phyloP scores from a whole-genome alignment of 2,329 filamentous ascomycete species.

The Curvularia verruculosa region DNA sequence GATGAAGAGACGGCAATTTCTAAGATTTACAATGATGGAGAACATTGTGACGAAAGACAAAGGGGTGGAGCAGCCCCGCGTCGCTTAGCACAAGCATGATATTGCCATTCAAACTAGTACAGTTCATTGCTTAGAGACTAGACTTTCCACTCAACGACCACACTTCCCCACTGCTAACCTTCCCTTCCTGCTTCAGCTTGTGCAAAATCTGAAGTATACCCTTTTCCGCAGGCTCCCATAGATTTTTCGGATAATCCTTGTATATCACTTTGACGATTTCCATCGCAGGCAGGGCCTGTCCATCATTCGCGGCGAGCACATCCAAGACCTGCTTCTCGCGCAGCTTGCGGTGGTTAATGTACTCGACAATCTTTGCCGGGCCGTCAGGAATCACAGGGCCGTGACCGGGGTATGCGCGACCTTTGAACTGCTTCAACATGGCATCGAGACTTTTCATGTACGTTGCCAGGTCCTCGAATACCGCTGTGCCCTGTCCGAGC shows the following conservation, averaged over 20 bases:
- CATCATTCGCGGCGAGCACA: constrained; percentile 40
- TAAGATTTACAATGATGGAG: too few species aligned
- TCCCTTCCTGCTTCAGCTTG: constrained; percentile 79
- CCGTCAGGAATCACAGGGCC: constrained; percentile 79
- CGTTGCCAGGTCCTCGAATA: constrained; percentile 75
- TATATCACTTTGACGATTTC: constrained; percentile 92
- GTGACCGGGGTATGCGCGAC: constrained; percentile 85
- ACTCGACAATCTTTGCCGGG: constrained; percentile 74
- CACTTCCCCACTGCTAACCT: constrained; percentile 55
- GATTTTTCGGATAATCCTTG: constrained; percentile 72
- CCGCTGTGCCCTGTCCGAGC: constrained; percentile 82
- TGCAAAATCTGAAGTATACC: constrained; percentile 78
- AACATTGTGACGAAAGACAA: neutral
- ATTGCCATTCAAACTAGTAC: neutral
- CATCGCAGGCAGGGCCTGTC: constrained; percentile 68
- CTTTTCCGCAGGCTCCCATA: constrained; percentile 76
- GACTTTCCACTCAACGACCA: constrained; percentile 47
- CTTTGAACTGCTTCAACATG: constrained; percentile 70
- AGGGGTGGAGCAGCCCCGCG: constrained; percentile 4
- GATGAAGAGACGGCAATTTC: constrained; percentile 2
- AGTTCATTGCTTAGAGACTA: constrained; percentile 30
- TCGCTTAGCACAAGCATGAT: neutral
- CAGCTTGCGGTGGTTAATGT: constrained; percentile 79
- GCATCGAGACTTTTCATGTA: constrained; percentile 73
- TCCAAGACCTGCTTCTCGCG: constrained; percentile 64